phyloP scores from a whole-genome alignment of 2,329 filamentous ascomycete genomes.

The Botryotinia globosa region DNA sequence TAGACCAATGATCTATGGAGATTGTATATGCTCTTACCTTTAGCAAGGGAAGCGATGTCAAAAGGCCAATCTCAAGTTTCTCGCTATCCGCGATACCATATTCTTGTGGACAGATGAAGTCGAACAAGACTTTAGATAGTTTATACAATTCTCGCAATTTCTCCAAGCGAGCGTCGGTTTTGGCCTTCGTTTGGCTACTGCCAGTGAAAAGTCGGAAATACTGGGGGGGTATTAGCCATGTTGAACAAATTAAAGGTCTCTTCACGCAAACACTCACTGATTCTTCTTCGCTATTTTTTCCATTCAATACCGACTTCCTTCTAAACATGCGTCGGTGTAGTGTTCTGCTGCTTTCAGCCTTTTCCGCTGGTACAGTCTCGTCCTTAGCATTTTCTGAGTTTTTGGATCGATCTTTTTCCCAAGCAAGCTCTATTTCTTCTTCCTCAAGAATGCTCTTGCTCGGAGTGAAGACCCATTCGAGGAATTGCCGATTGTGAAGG shows the following conservation, averaged over 20 bases:
- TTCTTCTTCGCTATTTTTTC: constrained; percentile 48
- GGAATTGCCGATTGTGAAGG: constrained; percentile 89
- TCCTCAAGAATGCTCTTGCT: constrained; percentile 75
- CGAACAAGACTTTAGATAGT: constrained; percentile 90
- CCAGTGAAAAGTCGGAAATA: constrained; percentile 93
- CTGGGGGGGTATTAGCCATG: constrained; percentile 33
- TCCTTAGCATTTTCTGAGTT: constrained; percentile 28
- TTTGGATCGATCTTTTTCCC: constrained; percentile 33
- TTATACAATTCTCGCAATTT: constrained; percentile 92
- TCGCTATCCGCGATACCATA: constrained; percentile 95
- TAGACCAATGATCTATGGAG: constrained; percentile 14
- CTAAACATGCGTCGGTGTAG: constrained; percentile 53
- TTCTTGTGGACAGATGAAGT: constrained; percentile 97
- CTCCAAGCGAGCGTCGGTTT: constrained; percentile 79
- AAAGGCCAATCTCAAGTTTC: constrained; percentile 95
- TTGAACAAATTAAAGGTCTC: no score
- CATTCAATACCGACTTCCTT: constrained; percentile 58
- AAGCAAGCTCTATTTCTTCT: constrained; percentile 45
- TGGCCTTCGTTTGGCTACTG: constrained; percentile 69
- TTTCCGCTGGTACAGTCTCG: constrained; percentile 31
- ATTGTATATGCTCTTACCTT: constrained; percentile 41
- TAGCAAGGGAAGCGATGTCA: constrained; percentile 88
- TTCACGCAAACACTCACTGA: constrained; percentile 2
- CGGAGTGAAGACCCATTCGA: constrained; percentile 97
- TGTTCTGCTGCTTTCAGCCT: constrained; percentile 33